Base-by-base conservation (phyloP, 1,284 basidiomycete genomes). In the Peniophora sp. region DNA sequence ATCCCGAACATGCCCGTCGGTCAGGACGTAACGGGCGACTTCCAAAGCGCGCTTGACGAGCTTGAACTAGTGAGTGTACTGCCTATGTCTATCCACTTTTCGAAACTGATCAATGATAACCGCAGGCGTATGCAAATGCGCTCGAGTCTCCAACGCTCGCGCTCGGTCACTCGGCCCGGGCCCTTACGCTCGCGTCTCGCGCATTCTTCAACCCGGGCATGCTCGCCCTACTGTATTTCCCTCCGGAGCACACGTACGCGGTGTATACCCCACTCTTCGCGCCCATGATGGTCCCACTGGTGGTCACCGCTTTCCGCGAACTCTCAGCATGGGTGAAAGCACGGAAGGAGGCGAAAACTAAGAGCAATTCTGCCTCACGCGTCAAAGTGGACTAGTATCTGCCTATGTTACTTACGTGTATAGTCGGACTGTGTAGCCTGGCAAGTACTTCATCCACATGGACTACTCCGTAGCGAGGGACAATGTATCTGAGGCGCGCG, bases 151-250 rank as follows among this genome's bases (percentile, higher is more conserved):
- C 81, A 8, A 65, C 61, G 12, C 68, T 70, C 27, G 72, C 79
- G 0, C 74, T 94, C 44, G 64, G 70, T 41, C 73, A 81, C 56
- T 88, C 90, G 1, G 74, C 80, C 6, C 67, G 75, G 53, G 92
- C 94, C 0, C 69, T 86, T 32, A 75, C 72, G 0, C 74, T 89
- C 35, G 82, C 94, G 2, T 95, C 92, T 14, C 77, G 85, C 39
- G 97, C 97, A 0, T 99, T 98, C 73, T 99, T 97, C 71, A 92
- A 94, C 65, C 97, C 95, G 0, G 87, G 85, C 34, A 98, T 99
- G 95, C 72, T 99, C 58, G 94, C 90, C 5, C 68, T 97, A 61
- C 75, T 99, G 22, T 99, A 99, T 67, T 99, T 99, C 68, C 94
- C 94, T 22, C 85, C 91, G 23, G 93, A 97, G 63, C 94, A 97